phyloP scores from a whole-genome alignment of 208 protist species.

The Leishmania lainsoni region DNA sequence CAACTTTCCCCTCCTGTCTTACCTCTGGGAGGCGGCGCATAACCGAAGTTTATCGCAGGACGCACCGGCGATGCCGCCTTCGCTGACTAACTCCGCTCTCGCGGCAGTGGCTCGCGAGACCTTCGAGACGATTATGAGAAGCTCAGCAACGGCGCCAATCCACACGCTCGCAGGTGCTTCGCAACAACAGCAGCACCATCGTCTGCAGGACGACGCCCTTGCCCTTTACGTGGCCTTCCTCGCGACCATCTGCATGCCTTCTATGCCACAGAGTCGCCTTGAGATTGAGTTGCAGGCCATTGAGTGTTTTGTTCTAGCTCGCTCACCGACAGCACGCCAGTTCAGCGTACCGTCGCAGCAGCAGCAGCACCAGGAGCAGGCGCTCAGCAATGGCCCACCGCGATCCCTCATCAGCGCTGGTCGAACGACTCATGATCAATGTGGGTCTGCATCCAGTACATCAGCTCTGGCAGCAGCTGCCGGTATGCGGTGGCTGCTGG shows the following conservation, averaged over 20 bases:
- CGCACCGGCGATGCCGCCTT: neutral
- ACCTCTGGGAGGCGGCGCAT: neutral
- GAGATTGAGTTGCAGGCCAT: neutral
- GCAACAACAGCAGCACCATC: neutral
- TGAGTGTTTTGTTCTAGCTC: slow-evolving; percentile 12
- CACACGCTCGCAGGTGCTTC: neutral
- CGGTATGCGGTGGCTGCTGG: slow-evolving; percentile 8
- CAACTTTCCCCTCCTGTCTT: slow-evolving; percentile 15
- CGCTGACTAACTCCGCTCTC: slow-evolving; percentile 1
- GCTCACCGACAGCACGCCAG: neutral
- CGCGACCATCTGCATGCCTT: neutral
- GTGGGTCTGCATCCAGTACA: neutral
- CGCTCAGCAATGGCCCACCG: neutral
- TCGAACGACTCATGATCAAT: neutral
- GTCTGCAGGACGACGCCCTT: slow-evolving; percentile 13
- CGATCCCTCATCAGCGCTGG: neutral
- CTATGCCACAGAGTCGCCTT: neutral
- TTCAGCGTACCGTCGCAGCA: neutral
- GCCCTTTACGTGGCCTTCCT: slow-evolving; percentile 28
- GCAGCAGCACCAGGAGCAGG: neutral
- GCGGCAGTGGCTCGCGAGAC: slow-evolving; percentile 13
- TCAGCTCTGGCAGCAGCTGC: neutral
- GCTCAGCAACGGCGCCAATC: neutral
- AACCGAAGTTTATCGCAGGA: neutral
- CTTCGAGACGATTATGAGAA: slow-evolving; percentile 13